Conservation (phyloP, 805 yeast species). For the Schwanniomyces vanrijiae region DNA sequence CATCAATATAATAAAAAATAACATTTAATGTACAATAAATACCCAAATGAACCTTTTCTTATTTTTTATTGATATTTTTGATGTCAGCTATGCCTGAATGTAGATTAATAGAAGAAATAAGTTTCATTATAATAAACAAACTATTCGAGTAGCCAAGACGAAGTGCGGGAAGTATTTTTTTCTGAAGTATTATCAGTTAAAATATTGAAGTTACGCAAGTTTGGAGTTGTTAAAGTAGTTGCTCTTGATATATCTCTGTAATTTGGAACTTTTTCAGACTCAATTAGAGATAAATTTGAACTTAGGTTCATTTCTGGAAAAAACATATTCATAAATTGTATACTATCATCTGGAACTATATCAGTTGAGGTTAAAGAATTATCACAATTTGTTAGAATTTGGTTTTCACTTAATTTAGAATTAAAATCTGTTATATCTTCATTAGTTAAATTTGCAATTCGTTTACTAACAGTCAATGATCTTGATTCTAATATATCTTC, state of each 20-base stretch:
- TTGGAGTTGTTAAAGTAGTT: no score
- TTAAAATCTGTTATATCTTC: slow-evolving; percentile 11
- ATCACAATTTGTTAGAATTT: no score
- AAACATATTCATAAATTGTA: neutral
- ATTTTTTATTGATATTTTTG: no score
- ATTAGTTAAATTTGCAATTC: slow-evolving; percentile 4
- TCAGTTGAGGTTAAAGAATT: neutral
- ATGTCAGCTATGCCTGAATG: no score
- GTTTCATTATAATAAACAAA: no score
- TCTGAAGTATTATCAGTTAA: neutral
- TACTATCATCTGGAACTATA: neutral
- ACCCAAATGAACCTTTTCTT: no score
- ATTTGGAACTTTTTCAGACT: neutral
- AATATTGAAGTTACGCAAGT: neutral
- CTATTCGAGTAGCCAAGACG: neutral
- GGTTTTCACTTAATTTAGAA: no score
- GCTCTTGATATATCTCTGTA: neutral
- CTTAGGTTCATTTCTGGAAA: neutral
- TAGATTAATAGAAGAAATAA: neutral
- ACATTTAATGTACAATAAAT: neutral
- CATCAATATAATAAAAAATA: neutral
- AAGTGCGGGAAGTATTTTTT: neutral
- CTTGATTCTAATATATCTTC: slow-evolving; percentile 10
- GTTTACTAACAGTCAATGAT: neutral
- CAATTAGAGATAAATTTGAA: neutral